Conservation (phyloP, 2,329 filamentous ascomycete genomes). For the Thielaviopsis populi region DNA sequence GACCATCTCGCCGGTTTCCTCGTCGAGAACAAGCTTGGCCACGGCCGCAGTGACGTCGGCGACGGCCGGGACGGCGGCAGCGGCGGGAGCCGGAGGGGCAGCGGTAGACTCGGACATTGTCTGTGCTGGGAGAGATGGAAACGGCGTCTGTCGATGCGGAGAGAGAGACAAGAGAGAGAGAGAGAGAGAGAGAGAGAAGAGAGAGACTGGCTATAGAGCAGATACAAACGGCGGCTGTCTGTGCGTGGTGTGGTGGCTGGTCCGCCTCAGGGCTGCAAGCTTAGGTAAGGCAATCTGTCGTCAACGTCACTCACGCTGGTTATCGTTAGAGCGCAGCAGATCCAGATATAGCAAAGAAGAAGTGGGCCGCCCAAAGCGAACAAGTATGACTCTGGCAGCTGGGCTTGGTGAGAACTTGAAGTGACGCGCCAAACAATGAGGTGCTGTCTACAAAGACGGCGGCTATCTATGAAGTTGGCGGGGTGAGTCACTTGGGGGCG, state of each 20-base stretch:
- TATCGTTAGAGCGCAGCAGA: background rate
- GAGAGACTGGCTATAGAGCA: background rate
- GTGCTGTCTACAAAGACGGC: background rate
- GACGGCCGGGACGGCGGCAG: slow-evolving; percentile 18
- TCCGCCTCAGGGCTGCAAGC: background rate
- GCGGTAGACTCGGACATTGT: slow-evolving; percentile 9
- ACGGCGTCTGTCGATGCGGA: background rate
- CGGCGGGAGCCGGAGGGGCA: background rate
- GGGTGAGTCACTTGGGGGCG: slow-evolving; percentile 3
- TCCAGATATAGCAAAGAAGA: too few species aligned
- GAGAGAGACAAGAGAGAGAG: background rate
- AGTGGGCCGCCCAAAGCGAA: background rate
- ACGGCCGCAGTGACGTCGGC: slow-evolving; percentile 33
- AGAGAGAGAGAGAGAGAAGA: too few species aligned
- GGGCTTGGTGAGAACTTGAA: background rate
- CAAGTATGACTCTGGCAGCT: too few species aligned
- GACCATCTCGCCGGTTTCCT: slow-evolving; percentile 50
- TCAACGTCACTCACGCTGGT: background rate
- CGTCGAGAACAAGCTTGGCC: slow-evolving; percentile 46
- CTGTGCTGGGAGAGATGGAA: background rate
- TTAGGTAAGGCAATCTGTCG: background rate
- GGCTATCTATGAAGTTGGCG: background rate
- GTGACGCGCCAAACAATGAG: background rate
- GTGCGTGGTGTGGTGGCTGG: background rate
- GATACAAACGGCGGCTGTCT: background rate